A percentile compares a stretch with the other conserved stretches of the same genome.
These are phyloP conservation scores for Penicillium pancosmium DNA, from an alignment of 495 filamentous ascomycete species.

Conservation along the genomic window DNA sequence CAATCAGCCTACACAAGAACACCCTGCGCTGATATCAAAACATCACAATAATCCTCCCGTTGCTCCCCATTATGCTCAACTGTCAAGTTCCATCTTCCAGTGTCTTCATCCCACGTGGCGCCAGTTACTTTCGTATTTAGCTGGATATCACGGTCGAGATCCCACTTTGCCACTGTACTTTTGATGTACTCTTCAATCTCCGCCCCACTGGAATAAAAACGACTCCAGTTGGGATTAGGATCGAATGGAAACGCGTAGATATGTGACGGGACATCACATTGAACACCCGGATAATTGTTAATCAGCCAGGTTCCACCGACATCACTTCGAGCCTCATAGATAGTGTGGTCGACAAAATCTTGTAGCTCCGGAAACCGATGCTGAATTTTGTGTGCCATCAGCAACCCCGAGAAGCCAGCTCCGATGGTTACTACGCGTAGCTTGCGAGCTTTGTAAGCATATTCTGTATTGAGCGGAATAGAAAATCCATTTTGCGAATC, in stretches of 20 bases:
- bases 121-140: conserved; percentile 47
- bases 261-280: conserved; percentile 62
- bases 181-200: conserved; percentile 64
- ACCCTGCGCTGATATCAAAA: conserved; percentile 39
- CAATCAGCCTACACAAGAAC: conserved; percentile 24
- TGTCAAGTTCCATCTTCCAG: conserved; percentile 34
- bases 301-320: conserved; percentile 55
- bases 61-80: conserved; percentile 25
- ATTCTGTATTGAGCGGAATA: conserved; percentile 21
- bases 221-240: conserved; percentile 61
- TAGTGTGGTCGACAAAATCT: conserved; percentile 46
- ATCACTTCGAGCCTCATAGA: conserved; percentile 52
- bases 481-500: conserved; percentile 2
- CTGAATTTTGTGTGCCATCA: conserved; percentile 41
- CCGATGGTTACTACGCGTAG: conserved; percentile 49
- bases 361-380: conserved; percentile 39
- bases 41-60: conserved; percentile 47
- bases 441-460: conserved; percentile 28
- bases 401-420: conserved; percentile 54
- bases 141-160: conserved; percentile 51
- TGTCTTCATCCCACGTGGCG: conserved; percentile 50
- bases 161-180: conserved; percentile 52
- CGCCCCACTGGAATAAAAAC: conserved; percentile 55
- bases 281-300: conserved; percentile 56
- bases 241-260: conserved; percentile 56